phyloP scores from a whole-genome alignment of 225 moss, liverwort and hornwort species.

The Marchantia paleacea region DNA sequence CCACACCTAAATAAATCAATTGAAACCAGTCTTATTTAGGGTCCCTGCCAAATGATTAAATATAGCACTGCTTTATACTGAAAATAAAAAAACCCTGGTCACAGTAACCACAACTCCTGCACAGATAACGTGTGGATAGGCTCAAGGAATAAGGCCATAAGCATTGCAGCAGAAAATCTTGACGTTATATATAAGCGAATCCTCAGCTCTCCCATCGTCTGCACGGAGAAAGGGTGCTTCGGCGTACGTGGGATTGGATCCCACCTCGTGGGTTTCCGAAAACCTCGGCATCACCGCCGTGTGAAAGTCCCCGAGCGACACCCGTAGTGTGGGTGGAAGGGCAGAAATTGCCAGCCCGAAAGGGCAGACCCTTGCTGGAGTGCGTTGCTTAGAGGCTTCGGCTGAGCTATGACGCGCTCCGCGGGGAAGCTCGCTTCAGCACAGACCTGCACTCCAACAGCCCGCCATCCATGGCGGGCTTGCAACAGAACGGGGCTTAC shows the following conservation, averaged over 20 bases:
- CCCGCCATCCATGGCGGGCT: neutral
- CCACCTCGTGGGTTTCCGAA: too few species aligned
- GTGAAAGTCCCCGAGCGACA: neutral
- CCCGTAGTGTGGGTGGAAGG: too few species aligned
- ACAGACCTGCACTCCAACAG: neutral
- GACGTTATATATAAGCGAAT: neutral
- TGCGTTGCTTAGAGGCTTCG: neutral
- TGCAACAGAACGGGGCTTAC: neutral
- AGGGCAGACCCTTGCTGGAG: neutral
- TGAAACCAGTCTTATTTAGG: too few species aligned
- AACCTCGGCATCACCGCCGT: neutral
- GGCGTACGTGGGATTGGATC: neutral
- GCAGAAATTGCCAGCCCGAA: neutral
- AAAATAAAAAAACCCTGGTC: too few species aligned
- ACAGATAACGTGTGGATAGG: too few species aligned
- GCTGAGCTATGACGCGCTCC: neutral
- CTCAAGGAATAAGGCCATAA: neutral
- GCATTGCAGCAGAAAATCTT: neutral
- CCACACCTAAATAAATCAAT: too few species aligned
- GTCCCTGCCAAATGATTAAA: too few species aligned
- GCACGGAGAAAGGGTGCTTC: neutral
- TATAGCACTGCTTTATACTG: too few species aligned
- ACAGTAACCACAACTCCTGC: too few species aligned
- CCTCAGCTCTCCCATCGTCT: neutral
- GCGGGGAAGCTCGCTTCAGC: neutral